phyloP scores from a whole-genome alignment of 2,329 filamentous ascomycete genomes.

The Calonectria multiphialidica region DNA sequence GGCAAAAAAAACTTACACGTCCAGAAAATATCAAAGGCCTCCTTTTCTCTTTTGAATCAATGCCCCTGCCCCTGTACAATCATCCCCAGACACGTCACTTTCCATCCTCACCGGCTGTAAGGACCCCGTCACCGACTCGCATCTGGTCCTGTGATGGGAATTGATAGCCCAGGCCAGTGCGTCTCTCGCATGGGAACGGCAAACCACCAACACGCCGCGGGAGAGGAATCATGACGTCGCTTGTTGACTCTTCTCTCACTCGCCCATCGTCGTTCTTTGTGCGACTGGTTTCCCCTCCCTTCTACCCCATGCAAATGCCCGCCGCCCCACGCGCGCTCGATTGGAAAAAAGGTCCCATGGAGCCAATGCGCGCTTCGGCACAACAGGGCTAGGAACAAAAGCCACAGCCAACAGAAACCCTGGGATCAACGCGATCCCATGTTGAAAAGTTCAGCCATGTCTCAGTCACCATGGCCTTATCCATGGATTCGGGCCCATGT shows the following conservation, averaged over 20 bases:
- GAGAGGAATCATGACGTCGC: constrained; percentile 25
- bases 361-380: constrained; percentile 18
- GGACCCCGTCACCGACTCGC: constrained; percentile 36
- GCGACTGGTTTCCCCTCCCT: constrained; percentile 27
- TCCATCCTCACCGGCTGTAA: constrained; percentile 29
- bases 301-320: constrained; percentile 23
- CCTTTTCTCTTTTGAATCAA: constrained; percentile 18
- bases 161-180: constrained; percentile 31
- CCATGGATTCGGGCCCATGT: constrained; percentile 27
- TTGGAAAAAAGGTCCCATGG: background rate
- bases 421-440: constrained; percentile 15
- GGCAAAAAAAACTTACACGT: constrained; percentile 4
- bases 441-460: constrained; percentile 15
- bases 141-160: constrained; percentile 26
- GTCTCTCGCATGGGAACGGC: constrained; percentile 5
- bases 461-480: constrained; percentile 20
- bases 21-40: constrained; percentile 1
- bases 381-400: constrained; percentile 13
- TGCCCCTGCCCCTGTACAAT: constrained; percentile 24
- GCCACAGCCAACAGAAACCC: constrained; percentile 12
- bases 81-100: constrained; percentile 38
- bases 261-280: background rate
- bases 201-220: background rate
- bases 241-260: constrained; percentile 31
- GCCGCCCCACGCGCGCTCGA: constrained; percentile 14